Evolutionary conservation across 176 grass and related monocot genomes (phyloP), one percentile per base, ranked within the genome.

Genomic region (Elaeis guineensis): DNA sequence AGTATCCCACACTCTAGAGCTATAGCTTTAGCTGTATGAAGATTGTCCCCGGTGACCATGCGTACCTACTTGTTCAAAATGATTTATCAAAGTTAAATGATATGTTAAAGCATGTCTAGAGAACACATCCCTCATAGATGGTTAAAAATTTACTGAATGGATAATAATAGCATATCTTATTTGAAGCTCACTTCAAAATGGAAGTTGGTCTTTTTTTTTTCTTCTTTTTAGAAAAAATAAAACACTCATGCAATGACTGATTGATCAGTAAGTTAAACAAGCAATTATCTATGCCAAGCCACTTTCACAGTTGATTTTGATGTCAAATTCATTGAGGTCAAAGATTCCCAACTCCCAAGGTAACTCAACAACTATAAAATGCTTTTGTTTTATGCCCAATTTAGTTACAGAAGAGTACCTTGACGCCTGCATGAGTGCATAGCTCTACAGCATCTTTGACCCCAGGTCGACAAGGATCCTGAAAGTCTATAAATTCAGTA

Each of bases 391-490:
- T 12, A 44, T 44, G 35, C 11, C 35, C 35, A 14, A 44, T 12
- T 8, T 20, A 72, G 49, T 48, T 23, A 61, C 3, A 48, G 49
- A 21, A 49, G 50, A 59, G 61, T 75, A 91, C 93, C 87, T 97
- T 89, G 72, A 97, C 80, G 52, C 87, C 93, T 49, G 93, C 84
- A 70, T 50, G 62, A 3, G 60, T 30, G 65, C 87, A 91, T 55
- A 97, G 75, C 6, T 70, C 50, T 70, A 97, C 82, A 57, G 87
- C 79, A 64, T 92, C 84, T 81, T 21, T 49, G 63, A 97, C 84
- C 66, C 87, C 87, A 70, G 84, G 87, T 23, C 93, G 83, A 63
- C 93, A 92, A 44, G 93, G 93, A 97, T 97, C 93, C 93, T 97
- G 65, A 17, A 56, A 30, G 74, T 6, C 61, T 28, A 73, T 26